These are phyloP conservation scores for Malus hybrid DNA, from an alignment of 331 rosid species.

Conservation along the genomic window DNA sequence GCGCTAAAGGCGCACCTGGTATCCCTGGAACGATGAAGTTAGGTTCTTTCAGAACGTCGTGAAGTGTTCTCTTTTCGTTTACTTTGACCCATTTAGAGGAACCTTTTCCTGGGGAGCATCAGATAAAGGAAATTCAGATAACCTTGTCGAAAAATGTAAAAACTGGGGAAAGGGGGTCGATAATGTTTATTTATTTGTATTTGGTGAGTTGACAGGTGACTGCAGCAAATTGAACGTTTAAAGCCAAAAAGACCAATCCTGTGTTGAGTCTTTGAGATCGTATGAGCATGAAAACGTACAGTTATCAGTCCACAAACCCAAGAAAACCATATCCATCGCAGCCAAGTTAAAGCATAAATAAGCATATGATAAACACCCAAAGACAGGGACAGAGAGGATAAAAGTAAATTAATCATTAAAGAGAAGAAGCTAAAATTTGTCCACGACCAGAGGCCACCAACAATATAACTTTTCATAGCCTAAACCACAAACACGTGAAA, in stretches of 20 bases:
- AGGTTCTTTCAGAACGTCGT: slow-evolving; percentile 51
- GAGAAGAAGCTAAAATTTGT: background rate
- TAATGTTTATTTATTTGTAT: background rate
- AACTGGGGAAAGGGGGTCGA: background rate
- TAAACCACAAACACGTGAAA: background rate
- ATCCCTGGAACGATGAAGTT: slow-evolving; percentile 58
- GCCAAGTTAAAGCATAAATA: background rate
- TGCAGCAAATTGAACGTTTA: background rate
- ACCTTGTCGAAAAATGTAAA: background rate
- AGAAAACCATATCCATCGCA: background rate
- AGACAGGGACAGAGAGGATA: background rate
- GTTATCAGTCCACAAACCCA: background rate
- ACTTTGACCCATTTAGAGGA: slow-evolving; percentile 73
- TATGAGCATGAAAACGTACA: background rate
- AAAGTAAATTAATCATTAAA: background rate
- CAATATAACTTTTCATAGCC: background rate
- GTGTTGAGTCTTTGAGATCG: background rate
- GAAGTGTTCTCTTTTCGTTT: slow-evolving; percentile 55
- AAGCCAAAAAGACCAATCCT: background rate
- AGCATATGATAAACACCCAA: background rate
- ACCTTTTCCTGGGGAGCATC: slow-evolving; percentile 29
- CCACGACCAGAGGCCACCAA: background rate
- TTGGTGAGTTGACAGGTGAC: background rate
- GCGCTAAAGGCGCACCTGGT: slow-evolving; percentile 47
- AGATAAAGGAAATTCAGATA: background rate